phyloP scores from a whole-genome alignment of 208 protist genomes.

The Acanthamoeba lenticulata region DNA sequence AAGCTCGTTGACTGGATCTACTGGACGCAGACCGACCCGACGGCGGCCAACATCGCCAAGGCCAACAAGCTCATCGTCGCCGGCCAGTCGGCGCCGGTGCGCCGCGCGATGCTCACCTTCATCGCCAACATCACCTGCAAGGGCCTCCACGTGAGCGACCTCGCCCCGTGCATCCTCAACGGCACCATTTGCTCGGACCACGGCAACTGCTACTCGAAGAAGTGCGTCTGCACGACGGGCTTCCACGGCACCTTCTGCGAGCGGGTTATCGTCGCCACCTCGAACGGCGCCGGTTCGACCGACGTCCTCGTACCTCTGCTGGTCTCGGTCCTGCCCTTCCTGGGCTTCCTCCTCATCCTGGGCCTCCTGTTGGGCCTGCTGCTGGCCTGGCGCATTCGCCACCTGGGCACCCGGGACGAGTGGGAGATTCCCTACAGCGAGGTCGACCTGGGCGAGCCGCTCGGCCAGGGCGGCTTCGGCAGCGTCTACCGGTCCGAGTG shows the following conservation, averaged over 20 bases:
- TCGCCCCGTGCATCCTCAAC: not conserved
- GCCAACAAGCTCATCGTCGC: not conserved
- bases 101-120: not conserved
- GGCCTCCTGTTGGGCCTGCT: not conserved
- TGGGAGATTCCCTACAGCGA: not conserved
- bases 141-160: not conserved
- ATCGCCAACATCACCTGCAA: not conserved
- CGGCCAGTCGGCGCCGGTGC: not conserved
- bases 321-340: not conserved
- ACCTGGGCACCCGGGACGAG: not conserved
- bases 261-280: not conserved
- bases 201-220: not conserved
- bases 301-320: not conserved
- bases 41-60: not conserved
- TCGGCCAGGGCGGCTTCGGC: not conserved
- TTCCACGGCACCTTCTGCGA: not conserved
- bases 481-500: not conserved
- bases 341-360: not conserved
- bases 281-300: not conserved
- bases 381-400: not conserved
- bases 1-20: not conserved
- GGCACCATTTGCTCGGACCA: not conserved
- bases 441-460: not conserved
- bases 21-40: not conserved
- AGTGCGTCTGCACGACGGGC: not conserved